These are phyloP conservation scores for Cenchrus purpureus DNA, from an alignment of 176 grass and related monocot species.

Conservation along the genomic window DNA sequence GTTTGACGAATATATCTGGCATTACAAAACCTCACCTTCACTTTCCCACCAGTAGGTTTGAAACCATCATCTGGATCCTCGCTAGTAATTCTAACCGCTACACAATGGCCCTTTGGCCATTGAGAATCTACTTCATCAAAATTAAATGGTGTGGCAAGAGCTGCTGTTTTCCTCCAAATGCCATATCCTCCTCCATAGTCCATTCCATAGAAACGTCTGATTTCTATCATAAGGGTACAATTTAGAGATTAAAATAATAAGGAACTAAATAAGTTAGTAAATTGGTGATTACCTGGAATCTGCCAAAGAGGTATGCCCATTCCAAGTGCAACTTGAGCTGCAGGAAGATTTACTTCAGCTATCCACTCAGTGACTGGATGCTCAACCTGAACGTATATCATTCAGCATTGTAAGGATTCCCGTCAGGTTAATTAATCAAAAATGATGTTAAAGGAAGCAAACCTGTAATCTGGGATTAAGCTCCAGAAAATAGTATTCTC, in stretches of 20 bases:
- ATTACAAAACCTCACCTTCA: conserved; percentile 67
- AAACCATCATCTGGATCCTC: conserved; percentile 99
- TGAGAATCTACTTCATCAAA: conserved; percentile 90
- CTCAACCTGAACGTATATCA: conserved; percentile 62
- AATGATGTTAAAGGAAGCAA: conserved; percentile 27
- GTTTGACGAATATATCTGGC: conserved; percentile 28
- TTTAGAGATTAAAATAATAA: conserved; percentile 23
- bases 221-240: conserved; percentile 59
- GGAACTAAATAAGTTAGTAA: neutral
- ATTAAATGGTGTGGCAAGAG: conserved; percentile 83
- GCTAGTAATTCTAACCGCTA: conserved; percentile 92
- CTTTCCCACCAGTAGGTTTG: conserved; percentile 95
- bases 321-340: conserved; percentile 95
- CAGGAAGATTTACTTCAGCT: conserved; percentile 94
- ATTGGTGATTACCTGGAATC: conserved; percentile 73
- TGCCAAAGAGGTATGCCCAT: conserved; percentile 99
- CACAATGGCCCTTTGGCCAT: conserved; percentile 89
- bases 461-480: conserved; percentile 94
- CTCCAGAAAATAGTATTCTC: conserved; percentile 98
- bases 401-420: conserved; percentile 21
- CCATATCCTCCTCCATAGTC: conserved; percentile 85
- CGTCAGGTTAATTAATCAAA: conserved; percentile 17
- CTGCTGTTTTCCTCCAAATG: conserved; percentile 79
- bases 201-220: conserved; percentile 98
- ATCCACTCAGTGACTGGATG: conserved; percentile 99